Evolutionary conservation across 75 land plant genomes (phyloP).

Genomic region (Sequoia sempervirens): DNA sequence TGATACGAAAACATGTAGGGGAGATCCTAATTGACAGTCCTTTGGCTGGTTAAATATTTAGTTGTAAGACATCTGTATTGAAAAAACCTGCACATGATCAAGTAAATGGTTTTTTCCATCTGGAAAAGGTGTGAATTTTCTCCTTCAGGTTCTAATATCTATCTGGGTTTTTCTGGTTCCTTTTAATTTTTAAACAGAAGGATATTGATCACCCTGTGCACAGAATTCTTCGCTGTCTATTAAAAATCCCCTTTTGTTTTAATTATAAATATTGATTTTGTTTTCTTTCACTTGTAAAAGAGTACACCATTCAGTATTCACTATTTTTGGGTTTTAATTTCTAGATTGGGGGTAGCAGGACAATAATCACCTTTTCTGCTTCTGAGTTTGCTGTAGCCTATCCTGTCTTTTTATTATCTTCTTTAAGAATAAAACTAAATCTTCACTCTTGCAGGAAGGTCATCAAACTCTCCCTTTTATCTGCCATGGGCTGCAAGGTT

Average conservation of each 20-base stretch:
- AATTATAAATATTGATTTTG: not conserved
- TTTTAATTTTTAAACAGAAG: not conserved
- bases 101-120: not conserved
- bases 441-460: constrained; percentile 44
- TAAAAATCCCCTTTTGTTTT: not conserved
- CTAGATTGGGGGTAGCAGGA: not conserved
- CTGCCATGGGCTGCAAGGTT: constrained; percentile 68
- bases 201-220: not conserved
- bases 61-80: not conserved
- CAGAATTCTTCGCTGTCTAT: not conserved
- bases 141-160: not conserved
- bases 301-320: not conserved
- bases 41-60: not conserved
- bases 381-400: not conserved
- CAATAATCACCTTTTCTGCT: not conserved
- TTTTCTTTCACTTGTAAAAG: not conserved
- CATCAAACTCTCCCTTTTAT: constrained; percentile 49
- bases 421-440: not conserved
- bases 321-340: not conserved
- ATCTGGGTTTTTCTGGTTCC: not conserved
- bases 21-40: not conserved
- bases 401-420: not conserved
- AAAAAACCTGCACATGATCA: not conserved
- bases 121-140: not conserved
- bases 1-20: not conserved